Evolutionary conservation across 148 eudicot genomes (phyloP).

Genomic region (Tetragonia tetragonoides): DNA sequence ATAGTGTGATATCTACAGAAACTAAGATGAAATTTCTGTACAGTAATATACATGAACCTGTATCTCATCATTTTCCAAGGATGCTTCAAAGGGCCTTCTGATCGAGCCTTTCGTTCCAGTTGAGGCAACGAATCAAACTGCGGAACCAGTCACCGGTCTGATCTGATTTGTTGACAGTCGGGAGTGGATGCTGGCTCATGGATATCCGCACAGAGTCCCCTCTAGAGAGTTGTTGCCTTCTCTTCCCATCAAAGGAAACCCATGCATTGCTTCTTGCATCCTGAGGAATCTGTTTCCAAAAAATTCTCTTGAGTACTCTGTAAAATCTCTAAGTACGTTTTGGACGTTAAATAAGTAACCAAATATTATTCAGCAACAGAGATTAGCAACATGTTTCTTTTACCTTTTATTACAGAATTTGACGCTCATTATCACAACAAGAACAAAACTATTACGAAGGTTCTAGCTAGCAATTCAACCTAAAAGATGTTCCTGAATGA

Average conservation of each 20-base stretch:
- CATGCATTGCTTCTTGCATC: conserved; percentile 99
- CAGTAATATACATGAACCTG: conserved; percentile 44
- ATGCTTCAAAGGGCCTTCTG: conserved; percentile 79
- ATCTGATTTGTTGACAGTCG: conserved; percentile 90
- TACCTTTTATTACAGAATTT: no score
- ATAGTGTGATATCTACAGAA: conserved; percentile 25
- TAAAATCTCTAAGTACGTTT: neutral
- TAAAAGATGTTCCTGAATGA: no score
- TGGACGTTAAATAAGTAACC: neutral
- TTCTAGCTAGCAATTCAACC: no score
- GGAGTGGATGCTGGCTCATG: conserved; percentile 97
- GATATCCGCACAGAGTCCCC: conserved; percentile 85
- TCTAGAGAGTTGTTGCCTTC: conserved; percentile 96
- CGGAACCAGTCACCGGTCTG: conserved; percentile 98
- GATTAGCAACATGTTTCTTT: no score
- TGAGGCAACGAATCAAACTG: conserved; percentile 92
- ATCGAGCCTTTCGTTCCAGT: conserved; percentile 96
- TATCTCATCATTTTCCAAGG: neutral
- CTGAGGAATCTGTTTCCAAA: conserved; percentile 62
- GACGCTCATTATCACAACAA: no score
- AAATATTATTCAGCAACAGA: neutral
- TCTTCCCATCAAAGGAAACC: conserved; percentile 99
- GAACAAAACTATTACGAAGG: no score
- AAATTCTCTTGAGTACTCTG: neutral
- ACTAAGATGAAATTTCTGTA: conserved; percentile 28